Percentiles rank a stretch among this genome's conserved stretches.
Conservation (phyloP, 129 eudicot genomes). For the Centella asiatica region DNA sequence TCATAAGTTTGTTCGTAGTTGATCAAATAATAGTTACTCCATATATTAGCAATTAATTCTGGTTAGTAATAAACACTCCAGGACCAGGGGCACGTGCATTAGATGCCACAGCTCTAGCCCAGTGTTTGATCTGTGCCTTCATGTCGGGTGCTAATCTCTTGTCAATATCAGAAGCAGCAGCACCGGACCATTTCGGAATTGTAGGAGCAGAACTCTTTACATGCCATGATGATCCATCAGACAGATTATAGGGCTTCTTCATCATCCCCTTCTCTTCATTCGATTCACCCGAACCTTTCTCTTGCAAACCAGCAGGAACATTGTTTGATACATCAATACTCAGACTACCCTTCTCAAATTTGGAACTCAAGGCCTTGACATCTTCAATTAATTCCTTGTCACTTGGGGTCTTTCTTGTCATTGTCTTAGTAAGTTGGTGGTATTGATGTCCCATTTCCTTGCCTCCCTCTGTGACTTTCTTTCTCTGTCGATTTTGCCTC, state of each 20-base stretch:
- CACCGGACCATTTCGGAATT: constrained; percentile 18
- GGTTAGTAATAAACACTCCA: too few species aligned
- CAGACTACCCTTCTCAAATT: constrained; percentile 1
- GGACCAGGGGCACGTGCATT: constrained; percentile 53
- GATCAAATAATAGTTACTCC: too few species aligned
- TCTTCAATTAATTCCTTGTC: constrained; percentile 25
- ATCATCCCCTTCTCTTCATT: neutral
- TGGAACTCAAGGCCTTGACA: constrained; percentile 25
- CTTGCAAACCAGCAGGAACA: constrained; percentile 18
- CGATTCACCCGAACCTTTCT: neutral
- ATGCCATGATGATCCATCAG: constrained; percentile 7
- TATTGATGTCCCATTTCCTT: constrained; percentile 11
- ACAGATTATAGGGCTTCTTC: neutral
- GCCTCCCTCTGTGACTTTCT: constrained; percentile 16
- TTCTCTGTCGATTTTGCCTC: constrained; percentile 25
- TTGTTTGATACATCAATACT: constrained; percentile 3
- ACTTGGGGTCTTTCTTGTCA: constrained; percentile 24
- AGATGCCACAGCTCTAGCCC: constrained; percentile 90
- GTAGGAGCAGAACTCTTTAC: constrained; percentile 1
- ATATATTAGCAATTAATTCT: too few species aligned
- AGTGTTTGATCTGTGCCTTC: constrained; percentile 72
- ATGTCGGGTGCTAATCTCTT: constrained; percentile 55
- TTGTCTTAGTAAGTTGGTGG: constrained; percentile 14
- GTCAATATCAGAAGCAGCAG: constrained; percentile 17
- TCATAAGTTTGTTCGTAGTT: too few species aligned